phyloP scores from a whole-genome alignment of 1,284 basidiomycete genomes.

The Ustilago sp. region DNA sequence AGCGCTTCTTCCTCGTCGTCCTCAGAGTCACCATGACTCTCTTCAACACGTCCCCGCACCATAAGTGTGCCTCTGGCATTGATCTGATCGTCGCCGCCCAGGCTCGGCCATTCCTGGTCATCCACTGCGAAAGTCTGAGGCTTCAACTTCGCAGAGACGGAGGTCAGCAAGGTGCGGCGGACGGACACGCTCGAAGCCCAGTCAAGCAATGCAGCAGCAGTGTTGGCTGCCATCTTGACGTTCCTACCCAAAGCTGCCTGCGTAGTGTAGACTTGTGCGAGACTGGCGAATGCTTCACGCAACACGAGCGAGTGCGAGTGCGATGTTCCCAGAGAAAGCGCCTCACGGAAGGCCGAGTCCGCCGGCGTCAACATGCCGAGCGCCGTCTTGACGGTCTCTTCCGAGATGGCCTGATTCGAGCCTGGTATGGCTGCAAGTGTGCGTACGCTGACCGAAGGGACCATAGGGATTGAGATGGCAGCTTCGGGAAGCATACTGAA shows the following conservation, averaged over 20 bases:
- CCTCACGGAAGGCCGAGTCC: slow-evolving; percentile 44
- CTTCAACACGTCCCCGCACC: background rate
- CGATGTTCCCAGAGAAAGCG: slow-evolving; percentile 31
- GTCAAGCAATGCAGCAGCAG: slow-evolving; percentile 47
- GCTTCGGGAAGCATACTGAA: slow-evolving; percentile 63
- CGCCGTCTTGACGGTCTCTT: slow-evolving; percentile 44
- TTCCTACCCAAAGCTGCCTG: slow-evolving; percentile 50
- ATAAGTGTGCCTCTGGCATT: background rate
- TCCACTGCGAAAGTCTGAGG: slow-evolving; percentile 4
- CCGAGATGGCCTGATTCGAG: slow-evolving; percentile 39
- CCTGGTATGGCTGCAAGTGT: slow-evolving; percentile 24
- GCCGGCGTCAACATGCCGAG: slow-evolving; percentile 42
- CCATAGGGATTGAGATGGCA: slow-evolving; percentile 60
- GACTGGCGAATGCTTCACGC: slow-evolving; percentile 46
- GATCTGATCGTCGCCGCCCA: background rate
- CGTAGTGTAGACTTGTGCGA: slow-evolving; percentile 48
- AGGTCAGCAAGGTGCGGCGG: slow-evolving; percentile 48
- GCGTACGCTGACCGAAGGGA: slow-evolving; percentile 40
- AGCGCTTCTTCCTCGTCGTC: slow-evolving; percentile 37
- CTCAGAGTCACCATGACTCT: background rate
- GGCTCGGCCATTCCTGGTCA: slow-evolving; percentile 33
- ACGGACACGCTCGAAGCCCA: slow-evolving; percentile 46
- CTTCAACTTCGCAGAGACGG: slow-evolving; percentile 47
- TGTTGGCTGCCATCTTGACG: slow-evolving; percentile 42
- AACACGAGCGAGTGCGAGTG: slow-evolving; percentile 44